These are phyloP conservation scores for Hymenotorrendiella dingleyae DNA, from an alignment of 2,329 filamentous ascomycete genomes.

Conservation along the genomic window DNA sequence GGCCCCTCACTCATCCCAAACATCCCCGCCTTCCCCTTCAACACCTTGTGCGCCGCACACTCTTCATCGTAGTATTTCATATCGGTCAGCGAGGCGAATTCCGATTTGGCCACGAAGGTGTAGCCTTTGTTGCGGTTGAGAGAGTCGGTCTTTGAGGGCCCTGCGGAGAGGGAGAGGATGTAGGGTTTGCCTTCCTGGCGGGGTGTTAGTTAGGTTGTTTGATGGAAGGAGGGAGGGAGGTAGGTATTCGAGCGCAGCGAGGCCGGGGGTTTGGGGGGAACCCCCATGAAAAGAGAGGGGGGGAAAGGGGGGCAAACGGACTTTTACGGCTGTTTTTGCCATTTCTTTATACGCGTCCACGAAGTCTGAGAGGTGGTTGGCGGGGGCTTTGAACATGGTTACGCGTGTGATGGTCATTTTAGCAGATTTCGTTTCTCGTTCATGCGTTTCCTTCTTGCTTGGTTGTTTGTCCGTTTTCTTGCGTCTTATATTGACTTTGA, in stretches of 20 bases:
- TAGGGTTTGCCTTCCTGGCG: slow-evolving; percentile 51
- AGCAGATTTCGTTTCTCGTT: too few relatives aligned
- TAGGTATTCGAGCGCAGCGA: too few relatives aligned
- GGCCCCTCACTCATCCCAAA: slow-evolving; percentile 20
- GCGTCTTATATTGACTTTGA: too few relatives aligned
- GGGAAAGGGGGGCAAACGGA: slow-evolving; percentile 3
- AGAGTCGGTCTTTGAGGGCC: slow-evolving; percentile 42
- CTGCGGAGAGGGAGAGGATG: slow-evolving; percentile 45
- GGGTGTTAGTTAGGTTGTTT: not conserved
- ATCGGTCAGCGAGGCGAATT: slow-evolving; percentile 48
- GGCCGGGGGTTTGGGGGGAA: too few relatives aligned
- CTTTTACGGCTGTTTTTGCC: slow-evolving; percentile 39
- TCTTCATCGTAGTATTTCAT: slow-evolving; percentile 55
- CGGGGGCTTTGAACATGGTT: slow-evolving; percentile 48
- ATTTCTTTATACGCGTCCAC: slow-evolving; percentile 32
- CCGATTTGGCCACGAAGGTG: slow-evolving; percentile 46
- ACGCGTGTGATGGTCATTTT: slow-evolving; percentile 38
- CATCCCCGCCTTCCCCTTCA: slow-evolving; percentile 31
- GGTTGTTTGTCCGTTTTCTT: too few relatives aligned
- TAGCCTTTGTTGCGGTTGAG: slow-evolving; percentile 48
- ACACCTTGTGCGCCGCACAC: slow-evolving; percentile 47
- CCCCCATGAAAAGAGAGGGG: not conserved
- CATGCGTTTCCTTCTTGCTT: too few relatives aligned
- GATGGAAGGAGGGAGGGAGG: not conserved
- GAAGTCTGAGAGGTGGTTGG: slow-evolving; percentile 37